phyloP scores from a whole-genome alignment of 768 basidiomycete species.

The Melanogaster broomeanus region DNA sequence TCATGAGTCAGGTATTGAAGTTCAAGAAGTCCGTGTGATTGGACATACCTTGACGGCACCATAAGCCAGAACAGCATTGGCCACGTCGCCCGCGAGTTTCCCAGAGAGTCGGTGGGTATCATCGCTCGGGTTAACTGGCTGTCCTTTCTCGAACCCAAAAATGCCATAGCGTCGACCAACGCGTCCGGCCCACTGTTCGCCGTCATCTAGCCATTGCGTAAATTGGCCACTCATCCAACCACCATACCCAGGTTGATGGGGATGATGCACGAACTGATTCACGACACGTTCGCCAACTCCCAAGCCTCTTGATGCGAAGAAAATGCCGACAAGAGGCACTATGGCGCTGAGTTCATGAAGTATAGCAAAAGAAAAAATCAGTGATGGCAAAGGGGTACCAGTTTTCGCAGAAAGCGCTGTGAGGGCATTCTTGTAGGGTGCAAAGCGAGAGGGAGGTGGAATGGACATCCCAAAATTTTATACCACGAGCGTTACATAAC shows the following conservation, averaged over 20 bases:
- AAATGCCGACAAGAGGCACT: slow-evolving; percentile 71
- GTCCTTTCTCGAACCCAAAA: slow-evolving; percentile 71
- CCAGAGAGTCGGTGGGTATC: slow-evolving; percentile 25
- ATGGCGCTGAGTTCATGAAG: slow-evolving; percentile 87
- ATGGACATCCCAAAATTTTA: slow-evolving; percentile 19
- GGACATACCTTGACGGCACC: slow-evolving; percentile 68
- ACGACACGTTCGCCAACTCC: slow-evolving; percentile 73
- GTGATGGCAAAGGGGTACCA: slow-evolving; percentile 73
- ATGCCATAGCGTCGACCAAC: slow-evolving; percentile 79
- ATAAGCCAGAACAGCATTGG: slow-evolving; percentile 84
- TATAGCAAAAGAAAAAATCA: slow-evolving; percentile 75
- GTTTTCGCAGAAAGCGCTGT: slow-evolving; percentile 65
- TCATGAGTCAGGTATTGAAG: neutral
- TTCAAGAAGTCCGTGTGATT: neutral
- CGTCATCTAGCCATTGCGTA: slow-evolving; percentile 73
- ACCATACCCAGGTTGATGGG: slow-evolving; percentile 18
- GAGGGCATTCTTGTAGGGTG: slow-evolving; percentile 56
- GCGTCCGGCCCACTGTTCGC: slow-evolving; percentile 66
- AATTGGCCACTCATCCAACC: slow-evolving; percentile 47
- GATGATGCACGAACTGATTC: slow-evolving; percentile 29
- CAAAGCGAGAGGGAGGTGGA: slow-evolving; percentile 32
- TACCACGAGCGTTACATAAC: slow-evolving; percentile 21
- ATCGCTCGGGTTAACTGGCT: neutral
- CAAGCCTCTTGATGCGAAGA: slow-evolving; percentile 64
- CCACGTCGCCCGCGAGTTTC: slow-evolving; percentile 70